These are phyloP conservation scores for Cunninghamia lanceolata DNA, from an alignment of 75 land plant species.

Conservation along the genomic window DNA sequence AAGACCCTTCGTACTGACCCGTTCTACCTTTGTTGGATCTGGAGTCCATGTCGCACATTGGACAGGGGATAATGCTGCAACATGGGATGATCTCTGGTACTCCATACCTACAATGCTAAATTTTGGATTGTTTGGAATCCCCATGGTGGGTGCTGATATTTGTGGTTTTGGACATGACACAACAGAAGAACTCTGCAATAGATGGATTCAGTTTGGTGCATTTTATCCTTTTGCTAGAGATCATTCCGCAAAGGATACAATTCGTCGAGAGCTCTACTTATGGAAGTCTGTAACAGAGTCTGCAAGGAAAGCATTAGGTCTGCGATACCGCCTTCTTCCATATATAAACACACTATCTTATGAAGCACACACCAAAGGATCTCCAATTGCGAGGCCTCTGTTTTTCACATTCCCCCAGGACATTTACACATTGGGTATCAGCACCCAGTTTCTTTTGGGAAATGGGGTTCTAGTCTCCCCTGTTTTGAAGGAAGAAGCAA, in stretches of 20 bases:
- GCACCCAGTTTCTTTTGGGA: conserved; percentile 69
- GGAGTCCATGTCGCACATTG: conserved; percentile 78
- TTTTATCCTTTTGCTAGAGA: conserved; percentile 77
- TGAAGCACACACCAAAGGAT: conserved; percentile 64
- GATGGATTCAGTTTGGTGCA: conserved; percentile 63
- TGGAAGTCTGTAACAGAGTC: conserved; percentile 66
- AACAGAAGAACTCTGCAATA: conserved; percentile 70
- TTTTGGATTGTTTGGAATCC: conserved; percentile 71
- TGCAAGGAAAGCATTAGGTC: conserved; percentile 63
- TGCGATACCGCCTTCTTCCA: conserved; percentile 71
- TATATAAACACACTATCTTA: conserved; percentile 61
- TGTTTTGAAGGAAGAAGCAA: conserved; percentile 41
- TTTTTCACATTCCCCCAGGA: conserved; percentile 69
- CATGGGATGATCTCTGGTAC: conserved; percentile 73
- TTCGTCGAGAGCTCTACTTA: conserved; percentile 48
- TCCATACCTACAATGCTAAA: conserved; percentile 53
- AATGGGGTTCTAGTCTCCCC: conserved; percentile 65
- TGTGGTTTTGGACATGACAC: conserved; percentile 69
- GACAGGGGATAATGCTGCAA: conserved; percentile 85
- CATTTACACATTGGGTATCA: conserved; percentile 34
- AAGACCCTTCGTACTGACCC: conserved; percentile 72
- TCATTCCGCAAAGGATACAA: conserved; percentile 29
- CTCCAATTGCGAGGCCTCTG: conserved; percentile 76
- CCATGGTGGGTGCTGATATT: conserved; percentile 89
- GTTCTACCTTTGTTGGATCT: conserved; percentile 77